Base-by-base conservation (phyloP, 1,284 basidiomycete genomes). In the Quambalaria eucalypti region DNA sequence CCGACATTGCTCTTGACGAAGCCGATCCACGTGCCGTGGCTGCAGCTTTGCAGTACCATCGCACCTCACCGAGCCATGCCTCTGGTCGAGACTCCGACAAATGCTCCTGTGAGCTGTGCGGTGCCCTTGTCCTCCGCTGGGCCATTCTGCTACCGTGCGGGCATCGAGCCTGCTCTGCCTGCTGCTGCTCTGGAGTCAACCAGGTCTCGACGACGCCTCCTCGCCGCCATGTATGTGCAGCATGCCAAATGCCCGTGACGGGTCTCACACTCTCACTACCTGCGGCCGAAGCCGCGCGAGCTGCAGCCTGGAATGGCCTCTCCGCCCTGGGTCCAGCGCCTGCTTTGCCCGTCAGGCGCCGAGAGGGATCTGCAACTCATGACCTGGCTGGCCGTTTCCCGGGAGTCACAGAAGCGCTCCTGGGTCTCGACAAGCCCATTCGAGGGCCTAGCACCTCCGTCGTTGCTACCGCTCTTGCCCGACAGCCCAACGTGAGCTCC, bases 161-260 rank as follows among this genome's bases (percentile, higher is more conserved):
- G 16, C 54, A 56, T 44, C 51, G 30, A 30, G 52, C 54, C 12
- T 56, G 54, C 23, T 23, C 54, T 6, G 46, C 38, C 1, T 56
- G 54, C 39, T 52, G 48, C 54, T 51, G 28, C n/a, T 52, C 38
- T 7, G 54, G 54, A 9, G 12, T 56, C 38, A 56, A 56, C 38
- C 54, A 56, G 30, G 54, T 56, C 23, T 52, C 54, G 21, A 44
- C 54, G 19, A 52, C 54, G 25, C 54, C 54, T 1, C 54, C 54
- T 10, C 50, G 54, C 7, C 33, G 25, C 9, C 54, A 56, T 29
- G 39, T 36, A n/a, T 56, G 54, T 25, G 54, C 54, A 23, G 39
- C 50, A 6, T 56, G 54, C 29, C 36, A 47, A 21, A 23, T 16
- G 25, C 39, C 31, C 3, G 50, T 56, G 16, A 10, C 8, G 5